A percentile compares a stretch with the other conserved stretches of the same genome.
These are phyloP conservation scores for Rhododendron kiyosumense DNA, from an alignment of 148 eudicot genomes.

Conservation along the genomic window DNA sequence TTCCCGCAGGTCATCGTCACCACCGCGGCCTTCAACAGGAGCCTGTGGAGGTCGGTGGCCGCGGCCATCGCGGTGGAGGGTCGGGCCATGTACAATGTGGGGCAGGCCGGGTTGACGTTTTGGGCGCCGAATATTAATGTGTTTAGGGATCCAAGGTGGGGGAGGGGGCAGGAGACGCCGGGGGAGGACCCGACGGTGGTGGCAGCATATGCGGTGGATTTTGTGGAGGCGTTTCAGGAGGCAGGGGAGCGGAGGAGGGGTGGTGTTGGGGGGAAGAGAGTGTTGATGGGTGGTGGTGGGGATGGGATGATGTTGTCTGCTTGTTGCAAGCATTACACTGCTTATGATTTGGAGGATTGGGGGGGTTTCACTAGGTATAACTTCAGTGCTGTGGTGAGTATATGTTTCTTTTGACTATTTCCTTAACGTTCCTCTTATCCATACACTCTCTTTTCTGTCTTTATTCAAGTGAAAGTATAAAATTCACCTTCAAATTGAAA, in stretches of 20 bases:
- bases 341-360: slow-evolving; percentile 95
- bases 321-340: slow-evolving; percentile 94
- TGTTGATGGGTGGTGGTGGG: slow-evolving; percentile 28
- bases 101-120: slow-evolving; percentile 87
- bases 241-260: slow-evolving; percentile 29
- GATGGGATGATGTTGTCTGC: slow-evolving; percentile 77
- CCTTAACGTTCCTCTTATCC: too few relatives aligned
- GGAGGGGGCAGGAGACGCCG: slow-evolving; percentile 94
- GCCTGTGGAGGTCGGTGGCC: slow-evolving; percentile 53
- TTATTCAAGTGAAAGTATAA: too few relatives aligned
- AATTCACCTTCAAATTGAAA: too few relatives aligned
- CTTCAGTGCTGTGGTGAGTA: slow-evolving; percentile 79
- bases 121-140: slow-evolving; percentile 93
- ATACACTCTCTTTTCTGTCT: too few relatives aligned
- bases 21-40: slow-evolving; percentile 60
- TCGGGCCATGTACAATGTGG: slow-evolving; percentile 75
- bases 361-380: slow-evolving; percentile 57
- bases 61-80: slow-evolving; percentile 64
- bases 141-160: slow-evolving; percentile 99
- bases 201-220: slow-evolving; percentile 54
- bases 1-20: slow-evolving; percentile 70
- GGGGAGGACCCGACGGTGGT: slow-evolving; percentile 88
- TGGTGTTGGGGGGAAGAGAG: slow-evolving; percentile 31
- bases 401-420: not conserved
- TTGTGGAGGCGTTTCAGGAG: slow-evolving; percentile 75